phyloP scores from a whole-genome alignment of 2,329 filamentous ascomycete species.

The Arthrobotrys megalospora region DNA sequence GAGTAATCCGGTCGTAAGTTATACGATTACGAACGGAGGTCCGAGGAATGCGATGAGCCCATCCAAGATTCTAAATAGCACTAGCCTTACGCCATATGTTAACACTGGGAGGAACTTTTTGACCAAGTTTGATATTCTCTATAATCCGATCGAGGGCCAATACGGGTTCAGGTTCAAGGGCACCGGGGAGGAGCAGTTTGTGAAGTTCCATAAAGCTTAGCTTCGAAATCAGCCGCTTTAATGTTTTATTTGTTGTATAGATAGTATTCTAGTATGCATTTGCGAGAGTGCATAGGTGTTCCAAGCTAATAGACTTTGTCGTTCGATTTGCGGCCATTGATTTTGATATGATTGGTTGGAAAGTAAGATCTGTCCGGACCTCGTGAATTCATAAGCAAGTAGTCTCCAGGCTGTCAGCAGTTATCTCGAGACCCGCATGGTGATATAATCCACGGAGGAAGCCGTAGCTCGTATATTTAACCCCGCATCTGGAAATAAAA shows the following conservation, averaged over 20 bases:
- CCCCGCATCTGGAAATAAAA: not conserved
- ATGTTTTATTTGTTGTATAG: not conserved
- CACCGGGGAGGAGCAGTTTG: conserved; percentile 18
- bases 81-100: conserved; percentile 20
- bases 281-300: not conserved
- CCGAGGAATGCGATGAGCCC: conserved; percentile 20
- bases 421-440: not conserved
- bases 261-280: conserved; percentile 1
- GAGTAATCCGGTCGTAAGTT: conserved; percentile 15
- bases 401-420: not conserved
- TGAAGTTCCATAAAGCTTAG: conserved; percentile 15
- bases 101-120: conserved; percentile 34
- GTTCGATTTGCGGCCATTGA: not conserved
- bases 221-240: not conserved
- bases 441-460: not conserved
- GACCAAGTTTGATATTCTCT: conserved; percentile 23
- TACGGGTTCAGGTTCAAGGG: conserved; percentile 32
- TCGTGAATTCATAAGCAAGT: not conserved
- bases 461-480: not conserved
- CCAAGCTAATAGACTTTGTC: not conserved
- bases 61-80: conserved; percentile 22
- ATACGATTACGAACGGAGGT: conserved; percentile 2
- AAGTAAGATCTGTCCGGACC: not conserved
- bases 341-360: not conserved
- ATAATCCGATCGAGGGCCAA: conserved; percentile 18